Evolutionary conservation across 2,329 filamentous ascomycete species (phyloP).

Genomic region (Sporothrix dimorphospora): DNA sequence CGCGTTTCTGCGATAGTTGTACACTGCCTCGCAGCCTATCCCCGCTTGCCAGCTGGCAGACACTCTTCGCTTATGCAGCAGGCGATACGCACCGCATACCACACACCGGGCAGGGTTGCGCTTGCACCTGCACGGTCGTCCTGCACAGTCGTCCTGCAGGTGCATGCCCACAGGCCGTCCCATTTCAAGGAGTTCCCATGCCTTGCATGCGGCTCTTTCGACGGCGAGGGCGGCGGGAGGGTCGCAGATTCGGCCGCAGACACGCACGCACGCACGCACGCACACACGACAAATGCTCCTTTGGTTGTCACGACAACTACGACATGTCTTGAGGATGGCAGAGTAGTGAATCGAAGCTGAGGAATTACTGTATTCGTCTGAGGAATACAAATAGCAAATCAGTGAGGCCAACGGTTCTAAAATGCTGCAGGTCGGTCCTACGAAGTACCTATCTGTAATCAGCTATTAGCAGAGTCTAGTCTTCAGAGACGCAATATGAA

Average conservation of each 20-base stretch:
- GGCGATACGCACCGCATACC: neutral
- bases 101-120: neutral
- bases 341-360: neutral
- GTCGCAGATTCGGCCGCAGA: slow-evolving; percentile 30
- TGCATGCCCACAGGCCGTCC: neutral
- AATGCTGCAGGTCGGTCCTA: neutral
- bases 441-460: too few species aligned
- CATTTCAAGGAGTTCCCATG: neutral
- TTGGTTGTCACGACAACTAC: slow-evolving; percentile 26
- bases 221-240: neutral
- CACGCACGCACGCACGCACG: neutral
- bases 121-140: slow-evolving; percentile 12
- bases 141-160: neutral
- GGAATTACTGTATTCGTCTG: neutral
- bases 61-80: slow-evolving; percentile 20
- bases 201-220: slow-evolving; percentile 5
- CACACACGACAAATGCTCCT: neutral
- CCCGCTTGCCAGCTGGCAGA: slow-evolving; percentile 28
- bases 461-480: too few species aligned
- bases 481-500: neutral
- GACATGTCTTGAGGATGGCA: slow-evolving; percentile 16
- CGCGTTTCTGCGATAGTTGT: neutral
- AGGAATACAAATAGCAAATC: neutral
- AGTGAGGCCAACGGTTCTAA: neutral
- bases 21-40: slow-evolving; percentile 15